Conservation (phyloP, 1,284 basidiomycete genomes). For the Leccinum subatratum region DNA sequence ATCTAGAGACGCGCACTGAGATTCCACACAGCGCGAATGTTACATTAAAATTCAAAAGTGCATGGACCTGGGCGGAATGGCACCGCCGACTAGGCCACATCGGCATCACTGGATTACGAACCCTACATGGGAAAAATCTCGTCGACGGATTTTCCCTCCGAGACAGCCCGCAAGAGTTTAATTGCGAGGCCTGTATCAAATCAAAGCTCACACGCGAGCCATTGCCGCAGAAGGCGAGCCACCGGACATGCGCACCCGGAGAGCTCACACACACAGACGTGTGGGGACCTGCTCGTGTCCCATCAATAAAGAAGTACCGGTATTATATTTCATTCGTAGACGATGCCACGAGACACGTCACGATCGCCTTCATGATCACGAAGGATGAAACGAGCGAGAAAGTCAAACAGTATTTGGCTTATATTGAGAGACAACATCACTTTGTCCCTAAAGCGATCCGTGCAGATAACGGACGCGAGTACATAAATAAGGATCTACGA, state of each 20-base stretch:
- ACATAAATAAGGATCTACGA: conserved; percentile 1
- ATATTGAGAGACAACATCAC: neutral
- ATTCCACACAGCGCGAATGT: neutral
- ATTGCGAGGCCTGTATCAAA: neutral
- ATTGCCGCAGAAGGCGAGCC: neutral
- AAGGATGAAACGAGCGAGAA: neutral
- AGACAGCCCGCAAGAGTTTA: neutral
- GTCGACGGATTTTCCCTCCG: neutral
- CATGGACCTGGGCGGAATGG: conserved; percentile 10
- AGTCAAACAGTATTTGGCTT: neutral
- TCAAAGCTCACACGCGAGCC: neutral
- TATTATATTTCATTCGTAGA: conserved; percentile 10
- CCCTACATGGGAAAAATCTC: neutral
- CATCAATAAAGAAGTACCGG: neutral
- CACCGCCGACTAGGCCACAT: conserved; percentile 5
- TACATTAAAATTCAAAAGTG: neutral
- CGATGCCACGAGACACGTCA: neutral
- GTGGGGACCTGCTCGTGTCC: conserved; percentile 3
- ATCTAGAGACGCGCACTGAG: neutral
- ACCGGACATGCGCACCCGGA: neutral
- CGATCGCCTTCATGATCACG: neutral
- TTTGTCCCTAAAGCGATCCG: neutral
- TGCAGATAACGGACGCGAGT: conserved; percentile 11
- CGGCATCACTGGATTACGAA: neutral
- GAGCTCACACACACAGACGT: neutral